phyloP scores from a whole-genome alignment of 2,329 filamentous ascomycete species.

The Cladosporium sp. region DNA sequence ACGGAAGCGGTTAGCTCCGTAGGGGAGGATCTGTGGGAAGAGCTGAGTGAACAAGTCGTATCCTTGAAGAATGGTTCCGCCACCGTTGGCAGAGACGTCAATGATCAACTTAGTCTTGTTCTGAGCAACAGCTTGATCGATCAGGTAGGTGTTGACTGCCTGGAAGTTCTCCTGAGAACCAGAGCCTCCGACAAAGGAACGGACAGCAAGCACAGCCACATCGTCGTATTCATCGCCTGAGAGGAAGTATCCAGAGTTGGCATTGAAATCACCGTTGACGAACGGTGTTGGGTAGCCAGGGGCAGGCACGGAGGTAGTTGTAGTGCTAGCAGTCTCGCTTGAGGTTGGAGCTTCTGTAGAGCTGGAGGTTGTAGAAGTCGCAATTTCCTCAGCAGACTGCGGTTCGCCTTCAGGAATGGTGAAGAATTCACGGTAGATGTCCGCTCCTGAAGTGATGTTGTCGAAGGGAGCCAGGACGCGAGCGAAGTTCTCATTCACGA shows the following conservation, averaged over 20 bases:
- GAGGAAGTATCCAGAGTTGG: conserved; percentile 52
- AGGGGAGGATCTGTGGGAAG: conserved; percentile 54
- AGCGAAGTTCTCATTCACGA: conserved; percentile 47
- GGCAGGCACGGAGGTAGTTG: conserved; percentile 34
- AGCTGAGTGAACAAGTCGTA: conserved; percentile 64
- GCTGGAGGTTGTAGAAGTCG: conserved; percentile 20
- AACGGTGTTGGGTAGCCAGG: conserved; percentile 50
- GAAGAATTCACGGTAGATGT: conserved; percentile 45
- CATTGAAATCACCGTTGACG: conserved; percentile 43
- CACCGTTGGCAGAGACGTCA: conserved; percentile 61
- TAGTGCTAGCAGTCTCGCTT: conserved; percentile 21
- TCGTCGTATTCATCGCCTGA: conserved; percentile 48
- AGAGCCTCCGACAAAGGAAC: conserved; percentile 43
- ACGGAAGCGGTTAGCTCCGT: conserved; percentile 55
- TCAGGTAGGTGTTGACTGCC: conserved; percentile 44
- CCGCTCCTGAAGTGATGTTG: conserved; percentile 46
- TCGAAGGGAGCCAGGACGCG: conserved; percentile 45
- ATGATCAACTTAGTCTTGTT: conserved; percentile 64
- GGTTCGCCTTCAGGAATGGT: conserved; percentile 26
- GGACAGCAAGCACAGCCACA: conserved; percentile 49
- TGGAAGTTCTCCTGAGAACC: conserved; percentile 43
- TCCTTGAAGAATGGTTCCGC: conserved; percentile 61
- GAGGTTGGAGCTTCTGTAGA: conserved; percentile 24
- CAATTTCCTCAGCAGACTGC: conserved; percentile 30
- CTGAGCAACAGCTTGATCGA: conserved; percentile 47